Conservation (phyloP, 176 grass and related monocot genomes). For the Poa pratensis region DNA sequence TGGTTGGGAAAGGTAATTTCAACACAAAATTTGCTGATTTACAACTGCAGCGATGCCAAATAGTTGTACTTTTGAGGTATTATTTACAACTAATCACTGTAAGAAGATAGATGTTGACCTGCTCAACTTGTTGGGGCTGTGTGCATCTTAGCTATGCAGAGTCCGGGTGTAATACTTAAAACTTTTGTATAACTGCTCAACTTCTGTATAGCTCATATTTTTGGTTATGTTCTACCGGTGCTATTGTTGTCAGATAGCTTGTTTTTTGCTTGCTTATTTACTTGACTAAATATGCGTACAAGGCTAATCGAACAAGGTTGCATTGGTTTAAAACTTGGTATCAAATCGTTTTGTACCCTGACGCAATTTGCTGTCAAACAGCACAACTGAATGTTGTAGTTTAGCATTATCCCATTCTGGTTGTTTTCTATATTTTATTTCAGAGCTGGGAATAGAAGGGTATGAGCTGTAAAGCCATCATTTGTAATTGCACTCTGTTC, state of each 20-base stretch:
- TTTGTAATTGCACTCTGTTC: conserved; percentile 17
- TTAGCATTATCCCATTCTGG: not conserved
- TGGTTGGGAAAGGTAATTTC: conserved; percentile 80
- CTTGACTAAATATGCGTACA: not conserved
- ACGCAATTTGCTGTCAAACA: not conserved
- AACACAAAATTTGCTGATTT: not conserved
- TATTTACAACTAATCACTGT: not conserved
- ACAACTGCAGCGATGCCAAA: not conserved
- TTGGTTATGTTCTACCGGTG: not conserved
- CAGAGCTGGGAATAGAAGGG: not conserved
- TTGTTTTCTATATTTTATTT: not conserved
- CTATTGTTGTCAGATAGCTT: not conserved
- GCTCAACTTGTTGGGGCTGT: not conserved
- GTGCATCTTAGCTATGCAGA: too few species aligned
- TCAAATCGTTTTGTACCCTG: not conserved
- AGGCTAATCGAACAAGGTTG: not conserved
- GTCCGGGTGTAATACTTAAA: too few species aligned
- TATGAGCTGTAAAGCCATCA: not conserved
- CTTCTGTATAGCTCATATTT: not conserved
- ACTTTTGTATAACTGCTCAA: too few species aligned
- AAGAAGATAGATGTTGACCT: not conserved
- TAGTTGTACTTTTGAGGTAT: not conserved
- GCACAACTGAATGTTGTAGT: not conserved
- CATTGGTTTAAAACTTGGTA: not conserved
- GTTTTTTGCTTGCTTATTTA: not conserved